Percentiles rank a stretch among this genome's conserved stretches.
These are phyloP conservation scores for Ilex paraguariensis DNA, from an alignment of 305 asterid genomes.

Conservation along the genomic window DNA sequence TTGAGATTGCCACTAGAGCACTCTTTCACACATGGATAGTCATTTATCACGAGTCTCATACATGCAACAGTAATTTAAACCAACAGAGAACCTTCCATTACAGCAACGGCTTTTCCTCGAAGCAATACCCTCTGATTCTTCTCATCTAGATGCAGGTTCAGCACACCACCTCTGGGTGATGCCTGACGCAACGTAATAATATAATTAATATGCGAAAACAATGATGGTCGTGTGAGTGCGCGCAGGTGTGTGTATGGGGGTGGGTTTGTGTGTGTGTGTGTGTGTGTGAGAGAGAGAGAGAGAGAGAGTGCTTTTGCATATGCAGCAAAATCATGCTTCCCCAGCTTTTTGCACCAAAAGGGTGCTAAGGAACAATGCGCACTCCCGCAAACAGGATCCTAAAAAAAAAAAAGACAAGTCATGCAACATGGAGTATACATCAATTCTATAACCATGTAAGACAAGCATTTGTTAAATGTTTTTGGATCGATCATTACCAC, in stretches of 20 bases:
- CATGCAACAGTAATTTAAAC: slow-evolving; percentile 23
- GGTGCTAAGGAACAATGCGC: slow-evolving; percentile 74
- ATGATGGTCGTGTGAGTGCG: background rate
- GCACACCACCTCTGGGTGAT: slow-evolving; percentile 63
- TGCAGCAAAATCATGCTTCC: slow-evolving; percentile 59
- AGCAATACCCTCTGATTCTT: slow-evolving; percentile 57
- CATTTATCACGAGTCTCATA: background rate
- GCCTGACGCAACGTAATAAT: slow-evolving; percentile 45
- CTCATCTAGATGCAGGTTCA: slow-evolving; percentile 55
- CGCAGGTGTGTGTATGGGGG: background rate
- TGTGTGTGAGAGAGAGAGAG: slow-evolving; percentile 1
- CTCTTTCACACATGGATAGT: background rate
- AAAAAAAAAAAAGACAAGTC: slow-evolving; percentile 10
- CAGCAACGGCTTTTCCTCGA: slow-evolving; percentile 57
- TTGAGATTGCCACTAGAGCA: background rate
- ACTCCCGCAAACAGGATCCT: slow-evolving; percentile 91
- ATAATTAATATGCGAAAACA: slow-evolving; percentile 3
- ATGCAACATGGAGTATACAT: background rate
- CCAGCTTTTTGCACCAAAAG: slow-evolving; percentile 83
- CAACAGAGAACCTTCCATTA: slow-evolving; percentile 72
- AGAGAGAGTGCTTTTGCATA: slow-evolving; percentile 37
- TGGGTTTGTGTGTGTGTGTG: too few relatives aligned
- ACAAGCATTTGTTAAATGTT: too few relatives aligned
- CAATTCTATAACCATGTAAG: background rate
- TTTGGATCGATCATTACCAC: background rate